These are phyloP conservation scores for Paecilomyces variotii DNA, from an alignment of 2,329 filamentous ascomycete species.

Conservation along the genomic window DNA sequence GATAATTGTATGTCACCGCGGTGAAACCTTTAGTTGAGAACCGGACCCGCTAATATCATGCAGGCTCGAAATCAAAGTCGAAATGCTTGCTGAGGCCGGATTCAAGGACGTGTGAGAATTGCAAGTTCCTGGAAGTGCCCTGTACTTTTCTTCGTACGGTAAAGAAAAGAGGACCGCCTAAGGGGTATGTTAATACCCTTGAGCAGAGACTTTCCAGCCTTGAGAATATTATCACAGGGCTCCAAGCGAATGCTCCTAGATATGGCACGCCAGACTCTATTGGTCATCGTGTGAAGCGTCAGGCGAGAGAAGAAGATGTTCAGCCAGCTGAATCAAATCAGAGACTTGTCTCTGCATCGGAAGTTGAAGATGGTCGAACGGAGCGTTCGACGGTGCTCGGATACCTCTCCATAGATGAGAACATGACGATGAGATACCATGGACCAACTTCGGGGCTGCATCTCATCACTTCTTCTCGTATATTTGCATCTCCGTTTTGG, in stretches of 20 bases:
- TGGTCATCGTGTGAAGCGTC: background rate
- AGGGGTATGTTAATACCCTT: slow-evolving; percentile 6
- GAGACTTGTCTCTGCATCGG: background rate
- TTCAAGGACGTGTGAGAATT: slow-evolving; percentile 5
- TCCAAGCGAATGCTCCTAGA: background rate
- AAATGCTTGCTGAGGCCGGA: slow-evolving; percentile 6
- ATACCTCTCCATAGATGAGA: slow-evolving; percentile 7
- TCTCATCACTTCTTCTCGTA: slow-evolving; percentile 5
- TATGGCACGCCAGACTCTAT: slow-evolving; percentile 1
- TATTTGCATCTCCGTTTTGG: slow-evolving; percentile 7
- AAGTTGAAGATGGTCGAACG: background rate
- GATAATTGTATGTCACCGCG: slow-evolving; percentile 5
- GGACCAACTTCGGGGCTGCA: slow-evolving; percentile 5
- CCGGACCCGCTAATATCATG: background rate
- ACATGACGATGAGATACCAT: slow-evolving; percentile 9
- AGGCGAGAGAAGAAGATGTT: background rate
- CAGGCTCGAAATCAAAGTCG: slow-evolving; percentile 7
- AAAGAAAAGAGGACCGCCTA: slow-evolving; percentile 6
- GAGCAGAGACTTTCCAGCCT: slow-evolving; percentile 5
- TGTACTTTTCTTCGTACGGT: slow-evolving; percentile 7
- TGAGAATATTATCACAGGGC: slow-evolving; percentile 2
- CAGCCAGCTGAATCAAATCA: background rate
- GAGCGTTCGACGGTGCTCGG: slow-evolving; percentile 6
- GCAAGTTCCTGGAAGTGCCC: slow-evolving; percentile 5
- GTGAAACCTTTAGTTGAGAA: background rate